Base-by-base conservation (phyloP, 1,284 basidiomycete genomes). In the Ganoderma leucocontextum region DNA sequence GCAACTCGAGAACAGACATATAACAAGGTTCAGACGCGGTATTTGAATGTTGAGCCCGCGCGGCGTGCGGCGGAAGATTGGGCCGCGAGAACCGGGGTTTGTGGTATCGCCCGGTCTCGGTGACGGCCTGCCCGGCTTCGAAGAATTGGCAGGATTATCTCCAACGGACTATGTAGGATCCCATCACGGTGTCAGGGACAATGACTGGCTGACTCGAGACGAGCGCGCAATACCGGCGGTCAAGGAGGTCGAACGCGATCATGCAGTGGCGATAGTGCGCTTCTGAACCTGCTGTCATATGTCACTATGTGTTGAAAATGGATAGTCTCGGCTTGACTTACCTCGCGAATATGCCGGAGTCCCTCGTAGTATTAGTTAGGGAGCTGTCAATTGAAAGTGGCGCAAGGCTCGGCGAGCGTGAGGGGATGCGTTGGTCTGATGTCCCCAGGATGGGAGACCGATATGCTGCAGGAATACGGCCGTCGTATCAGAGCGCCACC, bases 151-250 rank as follows among this genome's bases (percentile, higher is more conserved):
- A 35, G 33, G 42, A 49, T 19, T 38, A 19, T 33, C 41, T 38
- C 41, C 33, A 49, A 44, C 41, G 17, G 42, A 57, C 17, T 49
- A n/a, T n/a, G n/a, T n/a, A 58, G 53, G 53, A 59, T 47, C 57
- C 39, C 17, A 52, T 62, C 44, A 49, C 17, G 33, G 15, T 22
- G 52, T 42, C 53, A 64, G 63, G 63, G 63, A 44, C 63, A 29
- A n/a, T 42, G 60, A 61, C 25, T 47, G 44, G 9, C 55, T 33
- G 63, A 25, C 41, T 38, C 41, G 41, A 36, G 55, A 58, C n/a
- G 55, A n/a, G 22, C 63, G 44, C 62, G 39, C 53, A 57, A 57
- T 25, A 41, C 42, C 25, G 62, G 62, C 62, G 62, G 47, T 38
- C 44, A 17, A 8, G 52, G 62, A 53, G 52, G 49, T 53, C 47